Evolutionary conservation across 2,329 filamentous ascomycete genomes (phyloP).

Genomic region (Cordyceps militaris): DNA sequence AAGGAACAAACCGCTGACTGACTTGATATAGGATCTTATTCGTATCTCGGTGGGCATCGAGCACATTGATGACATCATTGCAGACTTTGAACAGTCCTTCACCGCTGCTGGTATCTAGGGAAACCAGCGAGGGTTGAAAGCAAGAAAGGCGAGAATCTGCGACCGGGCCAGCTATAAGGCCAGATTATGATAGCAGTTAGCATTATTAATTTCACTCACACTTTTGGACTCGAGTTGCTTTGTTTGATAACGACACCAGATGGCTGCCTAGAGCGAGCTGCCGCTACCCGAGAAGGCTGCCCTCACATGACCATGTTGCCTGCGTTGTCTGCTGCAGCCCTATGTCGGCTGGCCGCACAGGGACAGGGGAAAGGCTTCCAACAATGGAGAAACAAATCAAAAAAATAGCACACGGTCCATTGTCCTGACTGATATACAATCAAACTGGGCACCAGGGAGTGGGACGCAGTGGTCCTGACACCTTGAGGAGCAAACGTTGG

Average conservation of each 20-base stretch:
- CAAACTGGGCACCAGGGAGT: not conserved
- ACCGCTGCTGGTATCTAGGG: conserved; percentile 39
- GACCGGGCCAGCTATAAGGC: not conserved
- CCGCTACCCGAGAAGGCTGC: too few species aligned
- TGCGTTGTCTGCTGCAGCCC: not conserved
- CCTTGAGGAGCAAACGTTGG: not conserved
- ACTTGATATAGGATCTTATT: conserved; percentile 62
- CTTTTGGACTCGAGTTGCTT: too few species aligned
- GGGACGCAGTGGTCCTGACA: not conserved
- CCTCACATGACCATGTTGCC: not conserved
- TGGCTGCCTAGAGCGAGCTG: too few species aligned
- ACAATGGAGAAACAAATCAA: not conserved
- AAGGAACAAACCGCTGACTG: not conserved
- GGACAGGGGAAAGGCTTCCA: not conserved
- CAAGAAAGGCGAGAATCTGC: not conserved
- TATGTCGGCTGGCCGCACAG: not conserved
- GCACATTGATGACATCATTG: conserved; percentile 95
- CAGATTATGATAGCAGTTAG: not conserved
- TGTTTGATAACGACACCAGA: too few species aligned
- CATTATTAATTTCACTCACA: too few species aligned
- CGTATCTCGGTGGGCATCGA: conserved; percentile 93
- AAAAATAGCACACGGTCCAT: not conserved
- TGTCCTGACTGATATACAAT: not conserved
- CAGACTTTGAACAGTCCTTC: conserved; percentile 90
- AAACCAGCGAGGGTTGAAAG: not conserved